phyloP scores from a whole-genome alignment of 495 filamentous ascomycete genomes.

The Delitschia confertaspora region DNA sequence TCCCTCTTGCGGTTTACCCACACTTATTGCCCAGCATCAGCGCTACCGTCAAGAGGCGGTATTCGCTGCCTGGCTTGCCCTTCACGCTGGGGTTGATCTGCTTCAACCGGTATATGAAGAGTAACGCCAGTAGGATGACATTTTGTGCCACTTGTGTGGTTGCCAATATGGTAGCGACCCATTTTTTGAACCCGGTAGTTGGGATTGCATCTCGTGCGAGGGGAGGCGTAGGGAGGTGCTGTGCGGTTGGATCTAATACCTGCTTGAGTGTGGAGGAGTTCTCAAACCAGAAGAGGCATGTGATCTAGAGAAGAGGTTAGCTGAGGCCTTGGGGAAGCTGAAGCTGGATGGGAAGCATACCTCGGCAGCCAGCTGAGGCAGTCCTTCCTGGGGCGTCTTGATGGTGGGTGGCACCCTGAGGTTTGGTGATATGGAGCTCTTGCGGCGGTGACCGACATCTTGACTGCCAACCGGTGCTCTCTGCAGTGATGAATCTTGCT shows the following conservation, averaged over 20 bases:
- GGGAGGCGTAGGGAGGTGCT: slow-evolving; percentile 41
- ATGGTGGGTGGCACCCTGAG: slow-evolving; percentile 23
- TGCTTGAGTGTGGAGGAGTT: slow-evolving; percentile 63
- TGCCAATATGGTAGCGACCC: slow-evolving; percentile 81
- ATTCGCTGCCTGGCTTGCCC: slow-evolving; percentile 90
- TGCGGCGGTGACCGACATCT: slow-evolving; percentile 1
- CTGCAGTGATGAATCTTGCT: slow-evolving; percentile 4
- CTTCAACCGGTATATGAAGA: slow-evolving; percentile 93
- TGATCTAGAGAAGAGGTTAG: slow-evolving; percentile 54
- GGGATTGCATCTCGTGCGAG: slow-evolving; percentile 69
- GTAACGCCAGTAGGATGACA: slow-evolving; percentile 78
- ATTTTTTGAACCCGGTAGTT: slow-evolving; percentile 74
- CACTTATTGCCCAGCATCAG: slow-evolving; percentile 99
- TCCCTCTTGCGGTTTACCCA: slow-evolving; percentile 36
- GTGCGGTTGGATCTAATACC: slow-evolving; percentile 56
- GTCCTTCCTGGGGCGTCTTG: slow-evolving; percentile 24
- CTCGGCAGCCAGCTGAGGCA: slow-evolving; percentile 28
- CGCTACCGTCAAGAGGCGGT: slow-evolving; percentile 87
- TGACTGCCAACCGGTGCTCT: slow-evolving; percentile 1
- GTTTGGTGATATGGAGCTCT: slow-evolving; percentile 25
- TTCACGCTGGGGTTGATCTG: slow-evolving; percentile 76
- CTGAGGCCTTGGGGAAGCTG: not conserved
- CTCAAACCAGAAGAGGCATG: slow-evolving; percentile 98
- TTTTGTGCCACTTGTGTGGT: slow-evolving; percentile 98
- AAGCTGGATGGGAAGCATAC: slow-evolving; percentile 6